Evolutionary conservation across 2,329 filamentous ascomycete species (phyloP), one percentile per base, ranked within the genome.

Genomic region (Aspergillus texensis): DNA sequence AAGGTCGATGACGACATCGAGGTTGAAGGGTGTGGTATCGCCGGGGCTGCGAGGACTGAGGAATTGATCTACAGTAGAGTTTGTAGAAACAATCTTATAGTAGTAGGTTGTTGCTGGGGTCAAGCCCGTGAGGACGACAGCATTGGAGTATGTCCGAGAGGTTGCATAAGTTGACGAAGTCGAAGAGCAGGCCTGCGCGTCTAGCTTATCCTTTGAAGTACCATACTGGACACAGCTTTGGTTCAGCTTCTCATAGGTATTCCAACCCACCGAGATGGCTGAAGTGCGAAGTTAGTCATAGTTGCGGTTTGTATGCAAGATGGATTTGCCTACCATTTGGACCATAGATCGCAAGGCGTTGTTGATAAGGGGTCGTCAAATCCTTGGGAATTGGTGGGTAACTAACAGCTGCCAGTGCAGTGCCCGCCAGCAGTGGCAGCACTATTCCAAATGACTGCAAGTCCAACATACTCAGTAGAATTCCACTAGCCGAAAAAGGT

Each of bases 1-100:
- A 4, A 87, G 71, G 66, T 87, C 85, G 59, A 86, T 84, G 9
- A 86, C 80, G 4, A 82, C 82, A 57, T 81, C 82, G 63, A 85
- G 78, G 36, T 76, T 78, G 71, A 87, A 89, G 0, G 85, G 78
- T 0, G 82, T 85, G 58, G 75, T 80, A 74, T 88, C 85, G 19
- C 86, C 86, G 0, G 85, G 78, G 3, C 75, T 63, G 0, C 86
- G 82, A 4, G 84, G 82, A 65, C 83, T 88, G 56, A 85, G 68
- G 73, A 88, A 88, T 45, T 83, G 80, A 39, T 82, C 80, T 10
- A 84, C 76, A 4, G 71, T 84, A 0, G 85, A 85, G 74, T 88
- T 88, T 32, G 79, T 82, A 2, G 85, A 86, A 10, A 77, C 78
- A 56, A 88, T 86, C 75, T 85, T 81, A 77, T 88, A 88, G 77